These are phyloP conservation scores for Physaria fendleri DNA, from an alignment of 345 rosid species.

Conservation along the genomic window DNA sequence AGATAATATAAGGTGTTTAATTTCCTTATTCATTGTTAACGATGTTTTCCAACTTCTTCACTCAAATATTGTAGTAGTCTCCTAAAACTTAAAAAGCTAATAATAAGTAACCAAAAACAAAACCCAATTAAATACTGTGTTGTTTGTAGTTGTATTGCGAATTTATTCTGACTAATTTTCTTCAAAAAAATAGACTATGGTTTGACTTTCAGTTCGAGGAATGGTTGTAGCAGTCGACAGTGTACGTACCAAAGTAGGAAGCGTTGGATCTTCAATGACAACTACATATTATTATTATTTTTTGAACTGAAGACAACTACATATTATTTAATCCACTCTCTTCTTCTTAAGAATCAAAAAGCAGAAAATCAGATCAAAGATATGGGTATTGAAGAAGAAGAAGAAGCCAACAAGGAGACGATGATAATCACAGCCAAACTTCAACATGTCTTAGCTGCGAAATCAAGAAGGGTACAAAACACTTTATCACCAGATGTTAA, in stretches of 20 bases:
- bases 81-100: not conserved
- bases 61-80: no score
- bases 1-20: no score
- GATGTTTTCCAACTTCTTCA: no score
- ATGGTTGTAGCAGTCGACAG: conserved; percentile 1
- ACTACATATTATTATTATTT: no score
- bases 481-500: conserved; percentile 35
- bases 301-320: no score
- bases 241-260: not conserved
- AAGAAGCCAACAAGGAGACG: not conserved
- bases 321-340: conserved; percentile 12
- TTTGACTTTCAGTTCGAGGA: conserved; percentile 16
- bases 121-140: not conserved
- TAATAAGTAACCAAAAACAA: not conserved
- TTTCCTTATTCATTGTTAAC: no score
- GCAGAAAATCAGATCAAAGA: not conserved
- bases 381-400: conserved; percentile 29
- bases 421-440: conserved; percentile 30
- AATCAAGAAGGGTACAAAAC: conserved; percentile 10
- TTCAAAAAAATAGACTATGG: conserved; percentile 19
- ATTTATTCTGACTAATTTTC: conserved; percentile 17
- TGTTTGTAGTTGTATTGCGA: not conserved
- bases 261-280: conserved; percentile 2
- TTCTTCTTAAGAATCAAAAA: not conserved
- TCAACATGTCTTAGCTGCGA: conserved; percentile 26